Base-by-base conservation (phyloP, 768 basidiomycete genomes). In the Royoungia palumana region DNA sequence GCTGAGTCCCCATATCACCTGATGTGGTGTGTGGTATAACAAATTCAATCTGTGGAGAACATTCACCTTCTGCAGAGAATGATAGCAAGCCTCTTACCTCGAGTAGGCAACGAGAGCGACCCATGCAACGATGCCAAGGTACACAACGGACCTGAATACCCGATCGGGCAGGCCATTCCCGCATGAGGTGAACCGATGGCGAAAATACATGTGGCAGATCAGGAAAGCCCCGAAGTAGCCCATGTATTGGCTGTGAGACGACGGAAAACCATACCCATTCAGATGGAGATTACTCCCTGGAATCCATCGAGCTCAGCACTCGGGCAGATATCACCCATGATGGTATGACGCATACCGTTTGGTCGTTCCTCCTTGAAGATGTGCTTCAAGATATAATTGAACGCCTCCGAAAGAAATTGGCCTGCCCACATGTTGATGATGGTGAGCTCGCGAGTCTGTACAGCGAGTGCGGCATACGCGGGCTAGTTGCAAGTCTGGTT, bases 241-340 rank as follows among this genome's bases (percentile, higher is more conserved):
- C 90, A 93, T 91, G 64, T 85, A 90, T 66, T 93, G 90, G 66
- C 87, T 89, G 61, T 93, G 90, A 13, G 88, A 90, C 1, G 89
- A 91, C 0, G 90, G 90, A 57, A 92, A 92, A 7, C 89, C 90
- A 61, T 90, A 92, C 13, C 89, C 89, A 46, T 77, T 77, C 17
- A 67, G 46, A 20, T 62, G 57, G 20, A 63, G 13, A n/a, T 41
- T 17, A 19, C 53, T 48, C 12, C 46, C 65, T 67, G 6, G 16
- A 38, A 21, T 16, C 22, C 25, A 20, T 14, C 16, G 22, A n/a
- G 43, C 42, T 59, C 34, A 55, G 51, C 22, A 16, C 6, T 40
- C 13, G 25, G 27, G 3, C 19, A 27, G 19, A 19, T 25, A 38
- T 11, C 24, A 20, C 19, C 6, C 22, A 12, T 27, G 28, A 28